A percentile compares a stretch with the other conserved stretches of the same genome.
Evolutionary conservation across 2,329 filamentous ascomycete species (phyloP).

Genomic region (Tolypocladium ovalisporum): DNA sequence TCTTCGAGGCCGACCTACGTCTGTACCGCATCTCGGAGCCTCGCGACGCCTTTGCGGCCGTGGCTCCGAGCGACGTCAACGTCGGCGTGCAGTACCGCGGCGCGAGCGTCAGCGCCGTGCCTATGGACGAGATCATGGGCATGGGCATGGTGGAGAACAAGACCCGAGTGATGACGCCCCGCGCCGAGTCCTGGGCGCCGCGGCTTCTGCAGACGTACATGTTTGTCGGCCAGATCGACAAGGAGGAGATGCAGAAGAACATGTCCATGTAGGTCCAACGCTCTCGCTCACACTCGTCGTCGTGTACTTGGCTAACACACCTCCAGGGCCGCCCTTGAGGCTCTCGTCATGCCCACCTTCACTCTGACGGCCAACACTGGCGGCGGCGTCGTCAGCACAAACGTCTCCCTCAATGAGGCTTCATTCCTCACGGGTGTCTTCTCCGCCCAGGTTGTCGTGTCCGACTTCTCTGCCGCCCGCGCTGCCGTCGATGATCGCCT

Average conservation of each 20-base stretch:
- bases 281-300: neutral
- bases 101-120: conserved; percentile 26
- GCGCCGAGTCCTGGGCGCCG: conserved; percentile 12
- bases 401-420: conserved; percentile 59
- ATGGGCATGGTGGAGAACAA: conserved; percentile 12
- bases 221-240: conserved; percentile 59
- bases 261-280: conserved; percentile 47
- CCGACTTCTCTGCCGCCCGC: conserved; percentile 35
- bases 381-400: conserved; percentile 46
- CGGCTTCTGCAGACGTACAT: conserved; percentile 50
- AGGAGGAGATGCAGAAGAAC: conserved; percentile 37
- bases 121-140: conserved; percentile 13
- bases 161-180: conserved; percentile 4
- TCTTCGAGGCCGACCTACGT: conserved; percentile 68
- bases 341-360: conserved; percentile 56
- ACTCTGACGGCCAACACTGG: conserved; percentile 49
- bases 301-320: neutral
- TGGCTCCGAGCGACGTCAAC: conserved; percentile 39
- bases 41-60: conserved; percentile 38
- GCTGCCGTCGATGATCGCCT: conserved; percentile 37
- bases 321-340: conserved; percentile 45
- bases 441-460: conserved; percentile 43
- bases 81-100: conserved; percentile 44
- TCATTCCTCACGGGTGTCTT: conserved; percentile 64
- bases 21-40: conserved; percentile 59